phyloP scores from a whole-genome alignment of 148 eudicot species.

The Camellia japonica region DNA sequence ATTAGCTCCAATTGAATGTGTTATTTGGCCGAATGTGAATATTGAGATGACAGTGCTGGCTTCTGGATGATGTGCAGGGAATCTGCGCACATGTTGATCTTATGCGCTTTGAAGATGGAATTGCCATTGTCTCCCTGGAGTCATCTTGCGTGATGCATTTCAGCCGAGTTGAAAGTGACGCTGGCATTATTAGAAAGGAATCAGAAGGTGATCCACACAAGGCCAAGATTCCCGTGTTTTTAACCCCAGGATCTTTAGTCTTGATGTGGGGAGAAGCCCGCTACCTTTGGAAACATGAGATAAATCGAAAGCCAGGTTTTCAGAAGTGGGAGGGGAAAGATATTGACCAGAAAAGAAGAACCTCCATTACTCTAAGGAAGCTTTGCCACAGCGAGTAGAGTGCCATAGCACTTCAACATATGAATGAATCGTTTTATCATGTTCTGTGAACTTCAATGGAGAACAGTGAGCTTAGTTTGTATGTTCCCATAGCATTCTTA shows the following conservation, averaged over 20 bases:
- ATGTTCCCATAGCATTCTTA: too few species aligned
- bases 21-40: background rate
- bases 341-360: conserved; percentile 68
- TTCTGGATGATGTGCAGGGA: conserved; percentile 52
- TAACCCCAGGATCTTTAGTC: conserved; percentile 75
- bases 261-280: conserved; percentile 90
- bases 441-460: too few species aligned
- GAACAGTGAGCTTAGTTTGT: too few species aligned
- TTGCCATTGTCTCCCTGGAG: conserved; percentile 79
- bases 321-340: conserved; percentile 74
- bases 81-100: conserved; percentile 94
- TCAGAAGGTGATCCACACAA: conserved; percentile 19
- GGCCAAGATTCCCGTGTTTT: conserved; percentile 55
- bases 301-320: conserved; percentile 75
- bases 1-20: background rate
- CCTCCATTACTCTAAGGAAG: conserved; percentile 75
- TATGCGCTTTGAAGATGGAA: conserved; percentile 95
- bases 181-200: background rate
- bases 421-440: too few species aligned
- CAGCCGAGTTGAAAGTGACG: conserved; percentile 34
- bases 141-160: conserved; percentile 92
- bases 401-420: too few species aligned
- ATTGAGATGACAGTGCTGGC: conserved; percentile 2
- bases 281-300: conserved; percentile 87
- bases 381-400: conserved; percentile 38